Evolutionary conservation across 352 stramenopile genomes (phyloP).

Genomic region (Phytophthora meadii): DNA sequence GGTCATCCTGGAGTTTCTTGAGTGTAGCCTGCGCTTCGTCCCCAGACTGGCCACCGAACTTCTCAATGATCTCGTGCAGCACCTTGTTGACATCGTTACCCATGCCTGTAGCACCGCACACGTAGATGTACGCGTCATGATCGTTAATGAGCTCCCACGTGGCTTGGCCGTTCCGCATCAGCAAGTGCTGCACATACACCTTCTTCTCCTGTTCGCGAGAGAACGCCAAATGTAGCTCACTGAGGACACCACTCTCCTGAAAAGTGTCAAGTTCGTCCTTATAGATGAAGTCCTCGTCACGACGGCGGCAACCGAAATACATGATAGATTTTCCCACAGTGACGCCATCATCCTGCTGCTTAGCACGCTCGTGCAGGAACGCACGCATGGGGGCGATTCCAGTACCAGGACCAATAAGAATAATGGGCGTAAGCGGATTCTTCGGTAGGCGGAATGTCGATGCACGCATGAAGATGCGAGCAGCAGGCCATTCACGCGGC

Average conservation of each 20-base stretch:
- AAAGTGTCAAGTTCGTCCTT: constrained; percentile 92
- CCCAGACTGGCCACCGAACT: constrained; percentile 57
- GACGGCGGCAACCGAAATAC: constrained; percentile 92
- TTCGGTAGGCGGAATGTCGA: constrained; percentile 96
- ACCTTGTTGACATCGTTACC: constrained; percentile 96
- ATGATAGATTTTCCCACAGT: constrained; percentile 90
- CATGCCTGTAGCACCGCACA: constrained; percentile 98
- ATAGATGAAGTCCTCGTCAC: constrained; percentile 92
- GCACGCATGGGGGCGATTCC: constrained; percentile 98
- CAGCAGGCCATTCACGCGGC: constrained; percentile 64
- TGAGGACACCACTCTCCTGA: constrained; percentile 86
- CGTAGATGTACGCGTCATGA: constrained; percentile 93
- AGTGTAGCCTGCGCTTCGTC: constrained; percentile 84
- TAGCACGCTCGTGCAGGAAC: constrained; percentile 94
- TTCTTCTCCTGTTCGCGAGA: constrained; percentile 94
- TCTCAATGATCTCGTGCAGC: constrained; percentile 85
- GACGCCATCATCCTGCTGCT: constrained; percentile 67
- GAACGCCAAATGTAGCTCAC: constrained; percentile 94
- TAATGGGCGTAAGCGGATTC: constrained; percentile 90
- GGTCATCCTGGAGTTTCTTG: constrained; percentile 87
- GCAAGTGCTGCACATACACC: constrained; percentile 98
- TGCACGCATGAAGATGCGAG: constrained; percentile 94
- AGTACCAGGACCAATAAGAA: constrained; percentile 96
- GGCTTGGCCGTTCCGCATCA: constrained; percentile 75
- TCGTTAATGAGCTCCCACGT: constrained; percentile 71